These are phyloP conservation scores for Penicillium sp. DNA, from an alignment of 2,329 filamentous ascomycete species.

Conservation along the genomic window DNA sequence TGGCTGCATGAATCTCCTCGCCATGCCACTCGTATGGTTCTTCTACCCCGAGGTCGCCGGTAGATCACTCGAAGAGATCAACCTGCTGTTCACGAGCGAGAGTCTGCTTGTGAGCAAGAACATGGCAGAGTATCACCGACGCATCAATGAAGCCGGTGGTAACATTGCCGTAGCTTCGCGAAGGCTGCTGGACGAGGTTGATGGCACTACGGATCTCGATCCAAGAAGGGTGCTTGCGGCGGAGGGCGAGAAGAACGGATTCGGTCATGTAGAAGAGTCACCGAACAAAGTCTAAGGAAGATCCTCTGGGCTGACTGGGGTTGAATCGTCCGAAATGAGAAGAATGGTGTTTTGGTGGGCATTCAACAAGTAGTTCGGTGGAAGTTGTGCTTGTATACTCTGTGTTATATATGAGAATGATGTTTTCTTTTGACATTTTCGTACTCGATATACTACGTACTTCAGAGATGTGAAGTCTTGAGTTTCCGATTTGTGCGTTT, in stretches of 20 bases:
- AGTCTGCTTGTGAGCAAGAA: not conserved
- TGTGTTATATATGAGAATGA: not conserved
- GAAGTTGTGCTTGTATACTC: not conserved
- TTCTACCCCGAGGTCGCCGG: not conserved
- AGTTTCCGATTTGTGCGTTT: not conserved
- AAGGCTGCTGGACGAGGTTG: not conserved
- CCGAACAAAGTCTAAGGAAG: not conserved
- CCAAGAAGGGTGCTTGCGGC: not conserved
- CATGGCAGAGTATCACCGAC: not conserved
- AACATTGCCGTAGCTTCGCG: not conserved
- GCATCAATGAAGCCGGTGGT: not conserved
- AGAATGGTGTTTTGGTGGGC: not conserved
- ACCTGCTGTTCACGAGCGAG: not conserved
- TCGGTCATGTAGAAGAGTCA: not conserved
- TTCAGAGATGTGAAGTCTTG: not conserved
- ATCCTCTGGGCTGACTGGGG: not conserved
- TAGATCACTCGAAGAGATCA: not conserved
- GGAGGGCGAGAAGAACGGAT: not conserved
- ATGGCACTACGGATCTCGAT: not conserved
- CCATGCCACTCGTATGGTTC: not conserved
- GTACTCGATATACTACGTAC: not conserved
- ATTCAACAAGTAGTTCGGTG: not conserved
- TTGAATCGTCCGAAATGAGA: not conserved
- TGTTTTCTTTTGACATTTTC: not conserved
- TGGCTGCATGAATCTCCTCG: not conserved